Percentiles rank a stretch among this genome's conserved stretches.
Evolutionary conservation across 2,329 filamentous ascomycete genomes (phyloP).

Genomic region (Fusarium pseudocircinatum): DNA sequence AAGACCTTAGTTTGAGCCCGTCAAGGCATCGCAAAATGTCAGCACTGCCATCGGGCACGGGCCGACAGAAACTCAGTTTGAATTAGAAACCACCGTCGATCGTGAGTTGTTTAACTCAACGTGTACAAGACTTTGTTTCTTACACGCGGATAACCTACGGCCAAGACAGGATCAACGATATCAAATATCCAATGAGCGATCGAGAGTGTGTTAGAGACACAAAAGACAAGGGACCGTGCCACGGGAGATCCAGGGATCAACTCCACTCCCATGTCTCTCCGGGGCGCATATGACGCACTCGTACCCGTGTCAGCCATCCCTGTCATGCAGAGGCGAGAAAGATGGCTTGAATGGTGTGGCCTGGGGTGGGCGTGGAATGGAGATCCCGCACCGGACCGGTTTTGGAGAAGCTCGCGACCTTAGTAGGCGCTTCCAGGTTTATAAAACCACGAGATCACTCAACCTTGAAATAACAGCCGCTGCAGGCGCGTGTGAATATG

Average conservation of each 20-base stretch:
- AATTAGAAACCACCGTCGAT: conserved; percentile 35
- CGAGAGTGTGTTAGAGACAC: conserved; percentile 38
- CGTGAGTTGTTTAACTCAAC: conserved; percentile 22
- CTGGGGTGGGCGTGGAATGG: conserved; percentile 32
- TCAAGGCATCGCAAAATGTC: conserved; percentile 3
- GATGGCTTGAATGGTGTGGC: conserved; percentile 26
- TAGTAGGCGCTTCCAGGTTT: conserved; percentile 16
- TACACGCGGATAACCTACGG: conserved; percentile 11
- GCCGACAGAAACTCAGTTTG: conserved; percentile 9
- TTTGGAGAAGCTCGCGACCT: conserved; percentile 22
- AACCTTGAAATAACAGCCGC: conserved; percentile 30
- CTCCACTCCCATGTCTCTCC: conserved; percentile 33
- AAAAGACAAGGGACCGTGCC: conserved; percentile 31
- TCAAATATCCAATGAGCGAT: conserved; percentile 19
- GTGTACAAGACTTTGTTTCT: conserved; percentile 31
- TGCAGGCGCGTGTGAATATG: conserved; percentile 21
- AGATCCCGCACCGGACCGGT: conserved; percentile 38
- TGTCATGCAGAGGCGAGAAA: conserved; percentile 37
- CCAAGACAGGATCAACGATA: conserved; percentile 18
- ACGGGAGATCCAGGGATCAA: conserved; percentile 33
- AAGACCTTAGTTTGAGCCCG: conserved; percentile 1
- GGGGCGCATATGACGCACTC: conserved; percentile 45
- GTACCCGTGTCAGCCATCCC: conserved; percentile 38
- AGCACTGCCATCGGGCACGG: conserved; percentile 5
- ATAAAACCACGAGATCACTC: conserved; percentile 19